Base-by-base conservation (phyloP, 2,329 filamentous ascomycete genomes). In the Whalleya microplaca region DNA sequence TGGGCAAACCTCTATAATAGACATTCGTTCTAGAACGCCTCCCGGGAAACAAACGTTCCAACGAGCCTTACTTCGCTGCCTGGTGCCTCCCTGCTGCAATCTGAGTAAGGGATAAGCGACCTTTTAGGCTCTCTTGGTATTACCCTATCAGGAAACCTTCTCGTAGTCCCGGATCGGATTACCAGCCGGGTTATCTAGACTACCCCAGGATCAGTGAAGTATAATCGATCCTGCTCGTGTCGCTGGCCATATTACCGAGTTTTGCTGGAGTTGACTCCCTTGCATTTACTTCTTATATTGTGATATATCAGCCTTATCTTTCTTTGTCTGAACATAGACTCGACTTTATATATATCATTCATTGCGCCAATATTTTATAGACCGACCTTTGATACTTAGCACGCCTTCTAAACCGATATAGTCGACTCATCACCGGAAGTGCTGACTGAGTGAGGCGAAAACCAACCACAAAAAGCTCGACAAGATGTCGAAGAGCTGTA, bases 401-500 rank as follows among this genome's bases (percentile, higher is more conserved):
- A n/a, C n/a, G n/a, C 21, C 37, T 19, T 40, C 41, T 20, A 53
- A 43, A 18, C 3, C 53, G 48, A 51, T 41, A 27, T 27, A 27
- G 9, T 27, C 23, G 4, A 27, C 23, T 9, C 23, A 27, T 9
- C 4, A 27, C n/a, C n/a, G 23, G 9, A 27, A 27, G 23, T 4
- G 23, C 23, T 27, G 23, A 9, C 9, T 4, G 23, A 27, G 23
- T 27, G 23, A 27, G 23, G 23, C 23, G 9, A 27, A 21, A 49
- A 29, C 48, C 20, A 43, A 45, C 42, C 8, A 27, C 20, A 8
- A 18, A 32, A 51, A 53, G 29, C 2, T 51, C 43, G 53, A 51
- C 56, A 53, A 56, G 20, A 62, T 62, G 60, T 60, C 60, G 46
- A 61, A 56, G n/a, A 51, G 32, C 18, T 80, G 77, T 62, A 72